A percentile compares a stretch with the other conserved stretches of the same genome.
Evolutionary conservation across 768 basidiomycete species (phyloP).

Genomic region (Pluteus cervinus): DNA sequence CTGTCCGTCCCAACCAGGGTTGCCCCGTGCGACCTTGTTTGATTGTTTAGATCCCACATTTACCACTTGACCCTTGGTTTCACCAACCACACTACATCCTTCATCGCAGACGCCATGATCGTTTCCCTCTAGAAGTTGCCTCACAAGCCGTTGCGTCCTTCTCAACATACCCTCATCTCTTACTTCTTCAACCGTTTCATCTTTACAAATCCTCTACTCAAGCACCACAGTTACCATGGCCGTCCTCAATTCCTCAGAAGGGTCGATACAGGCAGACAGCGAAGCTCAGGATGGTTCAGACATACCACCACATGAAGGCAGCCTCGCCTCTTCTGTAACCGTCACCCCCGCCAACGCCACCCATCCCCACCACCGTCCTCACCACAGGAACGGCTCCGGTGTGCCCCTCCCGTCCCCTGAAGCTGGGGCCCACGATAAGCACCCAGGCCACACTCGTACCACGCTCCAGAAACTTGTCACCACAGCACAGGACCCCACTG

Average conservation of each 20-base stretch:
- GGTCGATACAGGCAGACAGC: conserved; percentile 44
- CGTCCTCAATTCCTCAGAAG: conserved; percentile 41
- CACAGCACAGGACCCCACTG: conserved; percentile 10
- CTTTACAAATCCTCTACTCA: conserved; percentile 4
- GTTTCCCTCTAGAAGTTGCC: conserved; percentile 33
- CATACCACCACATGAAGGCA: conserved; percentile 41
- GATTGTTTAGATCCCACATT: too few relatives aligned
- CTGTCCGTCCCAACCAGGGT: too few relatives aligned
- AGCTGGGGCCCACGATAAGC: conserved; percentile 38
- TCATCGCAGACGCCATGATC: conserved; percentile 30
- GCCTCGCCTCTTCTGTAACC: conserved; percentile 11
- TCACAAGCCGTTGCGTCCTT: conserved; percentile 20
- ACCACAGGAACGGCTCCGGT: neutral
- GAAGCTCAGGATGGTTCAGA: conserved; percentile 56
- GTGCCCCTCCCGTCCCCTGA: conserved; percentile 48
- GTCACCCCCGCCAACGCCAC: conserved; percentile 13
- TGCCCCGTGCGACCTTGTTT: too few relatives aligned
- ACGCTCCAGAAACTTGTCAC: conserved; percentile 35
- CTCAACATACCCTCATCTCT: conserved; percentile 11
- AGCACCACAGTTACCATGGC: conserved; percentile 30
- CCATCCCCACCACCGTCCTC: conserved; percentile 11
- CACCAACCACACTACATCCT: too few relatives aligned
- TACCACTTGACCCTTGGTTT: too few relatives aligned
- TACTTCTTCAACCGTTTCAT: conserved; percentile 7
- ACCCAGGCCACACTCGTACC: conserved; percentile 41